Conservation (phyloP, 176 grass and related monocot species). For the Chrysopogon serrulatus region DNA sequence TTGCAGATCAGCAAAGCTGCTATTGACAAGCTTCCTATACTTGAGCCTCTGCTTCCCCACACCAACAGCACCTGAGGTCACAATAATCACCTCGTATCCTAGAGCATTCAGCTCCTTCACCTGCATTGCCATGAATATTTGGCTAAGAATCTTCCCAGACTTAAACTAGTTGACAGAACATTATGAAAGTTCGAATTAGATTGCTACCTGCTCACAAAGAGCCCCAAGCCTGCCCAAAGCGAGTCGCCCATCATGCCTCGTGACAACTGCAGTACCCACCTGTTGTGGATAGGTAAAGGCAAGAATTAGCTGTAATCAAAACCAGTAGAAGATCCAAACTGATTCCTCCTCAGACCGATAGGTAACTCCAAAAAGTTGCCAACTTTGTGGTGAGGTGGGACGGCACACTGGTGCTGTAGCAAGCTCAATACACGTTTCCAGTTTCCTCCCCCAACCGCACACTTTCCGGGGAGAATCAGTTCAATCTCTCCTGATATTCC, state of each 20-base stretch:
- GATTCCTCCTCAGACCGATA: background rate
- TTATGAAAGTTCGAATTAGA: background rate
- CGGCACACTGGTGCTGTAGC: background rate
- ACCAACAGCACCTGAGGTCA: constrained; percentile 92
- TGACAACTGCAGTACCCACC: constrained; percentile 97
- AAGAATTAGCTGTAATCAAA: background rate
- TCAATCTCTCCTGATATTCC: no score
- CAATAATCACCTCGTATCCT: constrained; percentile 89
- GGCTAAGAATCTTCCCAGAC: background rate
- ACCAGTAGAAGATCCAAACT: background rate
- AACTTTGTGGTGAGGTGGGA: background rate
- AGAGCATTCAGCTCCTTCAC: constrained; percentile 75
- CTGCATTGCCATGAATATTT: constrained; percentile 33
- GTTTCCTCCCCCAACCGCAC: background rate
- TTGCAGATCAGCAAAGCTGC: constrained; percentile 97
- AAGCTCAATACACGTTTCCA: background rate
- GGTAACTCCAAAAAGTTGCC: background rate
- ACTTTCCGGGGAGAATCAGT: no score
- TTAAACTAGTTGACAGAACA: background rate
- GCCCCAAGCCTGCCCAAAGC: constrained; percentile 75
- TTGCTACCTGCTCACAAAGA: constrained; percentile 83
- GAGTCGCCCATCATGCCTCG: constrained; percentile 77
- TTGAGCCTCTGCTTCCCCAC: constrained; percentile 80
- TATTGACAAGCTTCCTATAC: constrained; percentile 82
- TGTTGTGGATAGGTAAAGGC: constrained; percentile 19